Percentiles rank a stretch among this genome's conserved stretches.
These are phyloP conservation scores for Teratosphaeria gauchensis DNA, from an alignment of 2,329 filamentous ascomycete species.

Conservation along the genomic window DNA sequence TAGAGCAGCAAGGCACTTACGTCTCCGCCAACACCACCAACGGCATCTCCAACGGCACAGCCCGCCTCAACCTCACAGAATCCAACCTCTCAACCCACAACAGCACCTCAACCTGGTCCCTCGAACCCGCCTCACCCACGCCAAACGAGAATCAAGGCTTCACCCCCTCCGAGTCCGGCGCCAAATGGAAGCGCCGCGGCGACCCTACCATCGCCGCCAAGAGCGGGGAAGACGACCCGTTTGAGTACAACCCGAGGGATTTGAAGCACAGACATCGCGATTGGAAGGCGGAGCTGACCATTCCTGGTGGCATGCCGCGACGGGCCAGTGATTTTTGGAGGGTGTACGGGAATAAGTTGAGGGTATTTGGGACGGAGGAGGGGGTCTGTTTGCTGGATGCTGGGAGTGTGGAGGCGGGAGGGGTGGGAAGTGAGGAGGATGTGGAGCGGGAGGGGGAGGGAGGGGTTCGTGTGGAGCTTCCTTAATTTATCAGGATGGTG, in stretches of 20 bases:
- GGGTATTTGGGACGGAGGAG: constrained; percentile 52
- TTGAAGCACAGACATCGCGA: constrained; percentile 8
- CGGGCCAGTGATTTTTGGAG: constrained; percentile 47
- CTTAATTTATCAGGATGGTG: neutral
- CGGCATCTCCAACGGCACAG: constrained; percentile 4
- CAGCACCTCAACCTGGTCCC: constrained; percentile 1
- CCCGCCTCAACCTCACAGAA: constrained; percentile 6
- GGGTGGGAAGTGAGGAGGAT: neutral
- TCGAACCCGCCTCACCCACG: neutral
- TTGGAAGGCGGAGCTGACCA: constrained; percentile 9
- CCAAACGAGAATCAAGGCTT: constrained; percentile 7
- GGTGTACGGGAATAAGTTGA: constrained; percentile 48
- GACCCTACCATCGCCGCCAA: constrained; percentile 17
- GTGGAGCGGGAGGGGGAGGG: neutral
- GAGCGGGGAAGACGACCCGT: constrained; percentile 14
- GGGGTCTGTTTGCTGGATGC: constrained; percentile 30
- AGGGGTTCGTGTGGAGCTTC: constrained; percentile 1
- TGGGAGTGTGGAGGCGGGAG: neutral
- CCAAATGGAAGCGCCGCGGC: constrained; percentile 20
- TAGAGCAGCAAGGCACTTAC: constrained; percentile 34
- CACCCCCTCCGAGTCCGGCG: constrained; percentile 18
- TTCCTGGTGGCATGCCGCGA: constrained; percentile 36
- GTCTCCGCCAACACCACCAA: constrained; percentile 12
- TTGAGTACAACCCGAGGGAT: constrained; percentile 17
- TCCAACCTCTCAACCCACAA: neutral